Base-by-base conservation (phyloP, 73 alveolate genomes). In the Paramecium bursaria region DNA sequence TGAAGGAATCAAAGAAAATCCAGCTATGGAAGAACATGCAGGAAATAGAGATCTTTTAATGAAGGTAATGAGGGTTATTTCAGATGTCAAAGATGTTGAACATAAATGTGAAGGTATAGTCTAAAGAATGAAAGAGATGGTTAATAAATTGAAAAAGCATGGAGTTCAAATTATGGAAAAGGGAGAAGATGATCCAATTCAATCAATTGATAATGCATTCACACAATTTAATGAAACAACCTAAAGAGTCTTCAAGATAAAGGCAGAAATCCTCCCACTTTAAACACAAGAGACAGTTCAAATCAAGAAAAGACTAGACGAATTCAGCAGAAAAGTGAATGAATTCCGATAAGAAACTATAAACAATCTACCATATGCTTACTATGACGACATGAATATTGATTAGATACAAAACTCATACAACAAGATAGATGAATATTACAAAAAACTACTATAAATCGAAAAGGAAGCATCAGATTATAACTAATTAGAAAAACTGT, bases 201-300 rank as follows among this genome's bases (percentile, higher is more conserved):
- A 85, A 15, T 73, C 87, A 47, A 86, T 94, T 17, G 98, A 94
- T 46, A 86, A 94, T 89, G 87, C 95, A 3, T 93, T 92, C 61
- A 94, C 95, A 86, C 52, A 88, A 47, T 95, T 98, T 85, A 98
- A 92, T 51, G 99, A 97, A 80, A 95, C 96, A 7, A 93, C 95
- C 86, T 95, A 93, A 74, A 96, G 90, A 90, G 99, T 97, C 4
- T 94, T 94, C 61, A 97, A 96, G 30, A 99, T 96, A 14, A 98
- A 98, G 92, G 99, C 97, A 87, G 97, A 93, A 54, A 98, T 98
- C 51, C 90, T 97, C 42, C 99, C 99, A 15, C 90, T 97, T 57
- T 95, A 95, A 87, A 97, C 96, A 85, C 86, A 96, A 92, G 99
- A 95, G 89, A 96, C 97, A 21, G 93, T 88, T 73, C 95, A 95